These are phyloP conservation scores for Infundibulicybe gibba DNA, from an alignment of 768 basidiomycete genomes.

Conservation along the genomic window DNA sequence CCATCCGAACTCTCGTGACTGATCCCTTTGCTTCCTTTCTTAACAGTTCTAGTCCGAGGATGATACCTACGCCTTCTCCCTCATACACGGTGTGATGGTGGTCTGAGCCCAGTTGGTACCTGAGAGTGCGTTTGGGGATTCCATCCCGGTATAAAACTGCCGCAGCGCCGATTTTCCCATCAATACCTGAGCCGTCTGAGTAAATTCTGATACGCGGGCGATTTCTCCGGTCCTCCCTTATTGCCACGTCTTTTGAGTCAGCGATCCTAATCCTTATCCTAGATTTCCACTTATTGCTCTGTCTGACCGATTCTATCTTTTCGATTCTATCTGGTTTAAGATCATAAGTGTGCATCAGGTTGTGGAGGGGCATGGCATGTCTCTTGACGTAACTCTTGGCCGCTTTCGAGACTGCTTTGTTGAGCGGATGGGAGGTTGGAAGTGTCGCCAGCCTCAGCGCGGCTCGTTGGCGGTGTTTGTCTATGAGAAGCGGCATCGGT, in stretches of 20 bases:
- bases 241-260: conserved; percentile 5
- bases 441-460: conserved; percentile 14
- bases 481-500: conserved; percentile 12
- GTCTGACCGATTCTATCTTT: conserved; percentile 3
- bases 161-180: conserved; percentile 6
- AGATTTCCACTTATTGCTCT: not conserved
- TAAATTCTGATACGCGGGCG: too few relatives aligned
- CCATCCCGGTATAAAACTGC: conserved; percentile 8
- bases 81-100: conserved; percentile 8
- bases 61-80: conserved; percentile 5
- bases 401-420: conserved; percentile 2
- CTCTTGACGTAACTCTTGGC: conserved; percentile 1
- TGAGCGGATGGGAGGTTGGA: conserved; percentile 15
- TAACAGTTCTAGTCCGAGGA: too few relatives aligned
- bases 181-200: too few relatives aligned
- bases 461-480: conserved; percentile 10
- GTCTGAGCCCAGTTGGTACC: conserved; percentile 1
- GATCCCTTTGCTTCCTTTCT: not conserved
- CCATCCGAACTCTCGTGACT: not conserved
- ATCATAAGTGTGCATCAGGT: conserved; percentile 2
- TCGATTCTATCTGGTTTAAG: conserved; percentile 3
- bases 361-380: conserved; percentile 8
- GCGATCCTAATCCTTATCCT: conserved; percentile 2
- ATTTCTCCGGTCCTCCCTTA: conserved; percentile 2
- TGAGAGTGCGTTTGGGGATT: too few relatives aligned